Percentiles rank a stretch among this genome's conserved stretches.
These are phyloP conservation scores for Guyanaporus albipodus DNA, from an alignment of 768 basidiomycete species.

Conservation along the genomic window DNA sequence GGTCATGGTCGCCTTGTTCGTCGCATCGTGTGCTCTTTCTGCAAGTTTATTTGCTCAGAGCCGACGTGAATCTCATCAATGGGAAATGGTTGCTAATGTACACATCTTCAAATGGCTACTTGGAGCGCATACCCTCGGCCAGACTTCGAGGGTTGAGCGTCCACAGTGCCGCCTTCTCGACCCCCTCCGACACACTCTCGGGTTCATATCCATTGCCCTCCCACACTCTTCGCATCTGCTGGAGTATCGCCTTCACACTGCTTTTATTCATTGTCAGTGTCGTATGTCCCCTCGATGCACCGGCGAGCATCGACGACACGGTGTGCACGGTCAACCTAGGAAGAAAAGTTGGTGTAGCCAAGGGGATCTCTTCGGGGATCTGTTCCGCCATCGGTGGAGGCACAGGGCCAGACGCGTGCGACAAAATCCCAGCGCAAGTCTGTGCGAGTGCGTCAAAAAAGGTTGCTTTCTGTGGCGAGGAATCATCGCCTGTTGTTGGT, in stretches of 20 bases:
- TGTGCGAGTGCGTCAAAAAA: conserved; percentile 49
- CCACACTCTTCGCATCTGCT: conserved; percentile 48
- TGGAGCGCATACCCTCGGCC: conserved; percentile 17
- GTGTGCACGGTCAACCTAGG: conserved; percentile 73
- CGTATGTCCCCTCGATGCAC: conserved; percentile 69
- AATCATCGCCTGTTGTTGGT: conserved; percentile 1
- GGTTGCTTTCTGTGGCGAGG: neutral
- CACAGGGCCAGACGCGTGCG: conserved; percentile 33
- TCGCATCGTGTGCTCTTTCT: too few relatives aligned
- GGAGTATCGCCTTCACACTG: conserved; percentile 70
- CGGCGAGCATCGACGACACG: conserved; percentile 65
- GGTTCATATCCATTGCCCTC: conserved; percentile 8
- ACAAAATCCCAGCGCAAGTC: conserved; percentile 54
- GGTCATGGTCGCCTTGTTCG: too few relatives aligned
- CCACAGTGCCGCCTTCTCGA: conserved; percentile 53
- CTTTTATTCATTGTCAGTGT: conserved; percentile 84
- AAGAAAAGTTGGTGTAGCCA: conserved; percentile 51
- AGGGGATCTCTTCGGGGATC: conserved; percentile 39
- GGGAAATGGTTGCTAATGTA: too few relatives aligned
- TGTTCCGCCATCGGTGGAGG: neutral
- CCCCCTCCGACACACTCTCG: conserved; percentile 16
- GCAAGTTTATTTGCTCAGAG: too few relatives aligned
- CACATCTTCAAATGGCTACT: neutral
- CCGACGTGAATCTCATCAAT: too few relatives aligned
- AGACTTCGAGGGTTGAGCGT: conserved; percentile 71